Conservation (phyloP, 495 filamentous ascomycete species). For the Aspergillus carlsbadensis region DNA sequence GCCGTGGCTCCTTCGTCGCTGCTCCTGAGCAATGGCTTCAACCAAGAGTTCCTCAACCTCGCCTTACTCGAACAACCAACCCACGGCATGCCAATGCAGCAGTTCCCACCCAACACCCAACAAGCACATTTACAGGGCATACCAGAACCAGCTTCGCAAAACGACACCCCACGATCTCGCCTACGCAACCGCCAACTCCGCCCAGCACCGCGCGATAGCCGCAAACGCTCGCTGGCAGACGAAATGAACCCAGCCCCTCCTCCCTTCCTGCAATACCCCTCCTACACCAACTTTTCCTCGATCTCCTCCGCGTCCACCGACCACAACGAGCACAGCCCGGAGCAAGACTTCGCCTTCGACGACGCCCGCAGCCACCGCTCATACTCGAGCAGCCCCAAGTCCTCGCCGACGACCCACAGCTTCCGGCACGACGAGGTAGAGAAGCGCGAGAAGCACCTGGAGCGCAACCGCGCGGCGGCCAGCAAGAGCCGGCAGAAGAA, state of each 20-base stretch:
- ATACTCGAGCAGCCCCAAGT: conserved; percentile 4
- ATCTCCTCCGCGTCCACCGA: background rate
- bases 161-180: no score
- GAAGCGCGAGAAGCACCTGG: conserved; percentile 59
- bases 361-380: background rate
- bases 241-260: background rate
- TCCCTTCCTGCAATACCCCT: background rate
- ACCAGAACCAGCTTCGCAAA: background rate
- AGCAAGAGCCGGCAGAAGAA: conserved; percentile 89
- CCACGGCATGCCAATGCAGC: background rate
- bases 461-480: conserved; percentile 80
- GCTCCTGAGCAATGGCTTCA: background rate
- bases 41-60: background rate
- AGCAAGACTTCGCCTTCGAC: background rate
- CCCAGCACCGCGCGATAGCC: background rate
- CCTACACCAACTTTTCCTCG: background rate
- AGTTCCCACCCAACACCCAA: background rate
- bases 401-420: background rate
- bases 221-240: background rate
- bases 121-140: background rate
- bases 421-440: background rate
- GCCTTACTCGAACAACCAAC: background rate
- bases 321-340: background rate
- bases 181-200: background rate
- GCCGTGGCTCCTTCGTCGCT: background rate